Evolutionary conservation across 2,329 filamentous ascomycete genomes (phyloP), one percentile per base, ranked within the genome.

Genomic region (Pseudocercospora crystallina): DNA sequence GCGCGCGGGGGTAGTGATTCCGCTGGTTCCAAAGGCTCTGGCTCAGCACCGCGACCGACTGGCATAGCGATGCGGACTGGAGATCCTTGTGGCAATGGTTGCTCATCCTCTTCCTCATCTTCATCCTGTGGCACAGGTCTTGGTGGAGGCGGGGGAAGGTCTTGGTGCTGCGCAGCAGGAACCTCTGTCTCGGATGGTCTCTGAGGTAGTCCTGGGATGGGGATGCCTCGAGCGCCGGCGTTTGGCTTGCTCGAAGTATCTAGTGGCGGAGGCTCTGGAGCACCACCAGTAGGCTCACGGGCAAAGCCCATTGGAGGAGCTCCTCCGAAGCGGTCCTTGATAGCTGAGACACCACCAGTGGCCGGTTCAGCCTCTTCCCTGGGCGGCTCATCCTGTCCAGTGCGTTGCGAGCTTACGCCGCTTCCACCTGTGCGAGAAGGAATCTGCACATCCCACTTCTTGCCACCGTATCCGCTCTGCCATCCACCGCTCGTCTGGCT

Each of bases 381-480:
- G 2, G 71, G 70, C 32, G 75, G 70, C 45, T 76, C 72, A 57
- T 71, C 72, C 64, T 60, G 70, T 64, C 85, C 88, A 3, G 87
- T 87, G 56, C 80, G 78, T 64, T 92, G 84, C 53, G 82, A 76
- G 37, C 74, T 75, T 36, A 76, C 65, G 59, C 76, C 76, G 62
- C 76, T 79, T 49, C 84, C 85, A 13, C 86, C 85, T 47, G 84
- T 91, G 49, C 81, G 79, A 8, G 81, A 82, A 9, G 86, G 89
- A 63, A 90, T 83, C 29, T 96, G 90, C 2, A 90, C 75, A 20
- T 83, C 90, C 92, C 92, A 97, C 31, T 83, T 86, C 76, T 96
- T 97, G 55, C 92, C 92, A 42, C 78, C 76, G 68, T 96, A 96
- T 13, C 89, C 87, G 70, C 90, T 96, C 79, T 92, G 90, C 91